phyloP scores from a whole-genome alignment of 1,139 yeast species.

The Hanseniaspora gamundiae region DNA sequence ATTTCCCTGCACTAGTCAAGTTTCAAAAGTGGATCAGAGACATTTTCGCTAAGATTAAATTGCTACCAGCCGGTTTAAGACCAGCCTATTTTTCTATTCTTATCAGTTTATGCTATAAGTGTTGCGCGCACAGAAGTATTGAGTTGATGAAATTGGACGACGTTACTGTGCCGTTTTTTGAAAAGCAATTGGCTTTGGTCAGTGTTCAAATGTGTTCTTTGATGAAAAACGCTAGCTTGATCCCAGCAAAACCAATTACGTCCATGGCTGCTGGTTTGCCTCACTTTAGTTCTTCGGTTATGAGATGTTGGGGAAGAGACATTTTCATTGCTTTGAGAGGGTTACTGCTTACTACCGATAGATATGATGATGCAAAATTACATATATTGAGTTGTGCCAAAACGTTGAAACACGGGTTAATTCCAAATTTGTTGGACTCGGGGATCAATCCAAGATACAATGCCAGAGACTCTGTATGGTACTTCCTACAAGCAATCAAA shows the following conservation, averaged over 20 bases:
- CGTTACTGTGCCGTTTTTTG: conserved; percentile 43
- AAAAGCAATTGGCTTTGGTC: conserved; percentile 68
- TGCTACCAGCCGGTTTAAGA: conserved; percentile 64
- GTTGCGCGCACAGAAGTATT: conserved; percentile 59
- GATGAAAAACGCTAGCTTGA: conserved; percentile 63
- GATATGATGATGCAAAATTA: conserved; percentile 64
- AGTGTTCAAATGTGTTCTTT: conserved; percentile 80
- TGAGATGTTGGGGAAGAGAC: conserved; percentile 99
- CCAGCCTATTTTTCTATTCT: conserved; percentile 82
- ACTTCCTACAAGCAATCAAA: conserved; percentile 76
- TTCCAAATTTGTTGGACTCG: conserved; percentile 85
- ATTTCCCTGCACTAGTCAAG: conserved; percentile 27
- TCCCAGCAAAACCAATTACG: conserved; percentile 51
- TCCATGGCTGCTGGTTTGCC: conserved; percentile 95
- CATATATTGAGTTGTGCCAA: conserved; percentile 85
- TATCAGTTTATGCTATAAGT: conserved; percentile 71
- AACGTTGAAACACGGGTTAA: conserved; percentile 87
- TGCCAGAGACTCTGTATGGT: conserved; percentile 97
- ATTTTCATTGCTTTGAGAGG: conserved; percentile 85
- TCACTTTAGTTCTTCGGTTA: conserved; percentile 77
- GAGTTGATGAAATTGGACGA: conserved; percentile 36
- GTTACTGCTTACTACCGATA: conserved; percentile 59
- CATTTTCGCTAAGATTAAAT: conserved; percentile 52
- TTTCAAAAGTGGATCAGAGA: conserved; percentile 59
- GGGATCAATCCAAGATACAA: conserved; percentile 90